Base-by-base conservation (phyloP, 768 basidiomycete genomes). In the Rhodocollybia butyracea region DNA sequence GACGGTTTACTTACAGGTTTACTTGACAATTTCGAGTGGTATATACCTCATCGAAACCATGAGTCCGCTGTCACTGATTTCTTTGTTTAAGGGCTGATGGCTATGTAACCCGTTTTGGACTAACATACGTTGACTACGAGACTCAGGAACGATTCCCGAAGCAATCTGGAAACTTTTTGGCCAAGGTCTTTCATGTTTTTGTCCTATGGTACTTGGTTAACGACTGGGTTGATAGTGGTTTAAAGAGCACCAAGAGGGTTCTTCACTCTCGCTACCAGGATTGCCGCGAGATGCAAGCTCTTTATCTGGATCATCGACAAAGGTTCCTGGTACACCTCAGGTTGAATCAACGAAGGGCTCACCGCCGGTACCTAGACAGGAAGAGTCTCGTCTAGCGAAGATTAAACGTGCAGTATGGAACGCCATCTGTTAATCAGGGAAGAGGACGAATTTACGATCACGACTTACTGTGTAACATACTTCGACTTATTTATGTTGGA, bases 1-100 rank as follows among this genome's bases (percentile, higher is more conserved):
- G 38, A 36, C 19, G 36, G n/a, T 45, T 63, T 54, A 29, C 11
- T 40, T 17, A 6, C 52, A 84, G 82, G 83, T 71, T 74, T 88
- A 63, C 65, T 88, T 41, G 85, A 87, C 63, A 87, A 87, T 68
- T 86, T 88, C 58, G 86, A 88, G 68, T 86, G 86, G 83, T 75
- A 59, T 31, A 64, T 43, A 22, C 12, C 46, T 41, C 13, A 68
- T 47, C 13, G 62, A 26, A n/a, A n/a, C 36, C 6, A 12, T 21
- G 5, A 6, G n/a, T 43, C 24, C 3, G n/a, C 40, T 17, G 17
- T 47, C 42, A 6, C 26, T 32, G 34, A 42, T 27, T 47, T 11
- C 11, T 41, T 51, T 21, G 69, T 64, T 22, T 13, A 43, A 74
- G 73, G 85, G 83, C 85, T n/a, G 85, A 88, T 56, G 84, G 86